Conservation (phyloP, 495 filamentous ascomycete species). For the Amphirosellinia nigrospora region DNA sequence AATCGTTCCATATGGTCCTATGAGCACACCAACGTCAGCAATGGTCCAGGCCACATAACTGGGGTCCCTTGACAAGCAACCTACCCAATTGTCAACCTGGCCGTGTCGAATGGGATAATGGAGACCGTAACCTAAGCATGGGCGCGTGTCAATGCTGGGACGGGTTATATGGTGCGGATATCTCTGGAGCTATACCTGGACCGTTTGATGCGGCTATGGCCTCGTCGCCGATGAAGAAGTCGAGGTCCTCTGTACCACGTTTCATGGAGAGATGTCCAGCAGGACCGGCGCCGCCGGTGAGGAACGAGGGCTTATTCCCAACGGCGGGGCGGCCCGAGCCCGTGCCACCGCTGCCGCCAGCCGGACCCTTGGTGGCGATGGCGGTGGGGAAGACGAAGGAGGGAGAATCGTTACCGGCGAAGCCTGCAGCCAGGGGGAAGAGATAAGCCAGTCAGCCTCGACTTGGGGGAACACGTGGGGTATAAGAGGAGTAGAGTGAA, state of each 20-base stretch:
- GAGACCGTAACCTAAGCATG: conserved; percentile 77
- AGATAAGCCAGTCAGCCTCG: conserved; percentile 35
- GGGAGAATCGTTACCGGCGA: conserved; percentile 98
- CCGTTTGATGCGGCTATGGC: conserved; percentile 82
- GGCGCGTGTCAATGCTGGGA: conserved; percentile 33
- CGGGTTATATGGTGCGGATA: not conserved
- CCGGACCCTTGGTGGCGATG: conserved; percentile 89
- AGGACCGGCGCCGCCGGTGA: conserved; percentile 87
- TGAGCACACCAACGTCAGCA: conserved; percentile 30
- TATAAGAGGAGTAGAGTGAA: conserved; percentile 24
- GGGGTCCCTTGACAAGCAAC: not conserved
- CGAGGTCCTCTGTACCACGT: conserved; percentile 95
- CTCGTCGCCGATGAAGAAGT: conserved; percentile 99
- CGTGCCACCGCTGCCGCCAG: conserved; percentile 70
- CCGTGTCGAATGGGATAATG: conserved; percentile 98
- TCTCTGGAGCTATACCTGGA: conserved; percentile 63
- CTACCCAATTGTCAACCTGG: conserved; percentile 96
- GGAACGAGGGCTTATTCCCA: conserved; percentile 90
- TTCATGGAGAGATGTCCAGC: conserved; percentile 84
- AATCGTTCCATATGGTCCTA: conserved; percentile 98
- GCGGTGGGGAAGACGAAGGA: conserved; percentile 99
- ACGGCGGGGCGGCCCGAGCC: conserved; percentile 88
- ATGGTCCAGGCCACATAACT: not conserved
- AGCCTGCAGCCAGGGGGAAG: conserved; percentile 64
- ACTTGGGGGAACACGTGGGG: conserved; percentile 10